These are phyloP conservation scores for Penicillium sp. DNA, from an alignment of 2,329 filamentous ascomycete genomes.

Conservation along the genomic window DNA sequence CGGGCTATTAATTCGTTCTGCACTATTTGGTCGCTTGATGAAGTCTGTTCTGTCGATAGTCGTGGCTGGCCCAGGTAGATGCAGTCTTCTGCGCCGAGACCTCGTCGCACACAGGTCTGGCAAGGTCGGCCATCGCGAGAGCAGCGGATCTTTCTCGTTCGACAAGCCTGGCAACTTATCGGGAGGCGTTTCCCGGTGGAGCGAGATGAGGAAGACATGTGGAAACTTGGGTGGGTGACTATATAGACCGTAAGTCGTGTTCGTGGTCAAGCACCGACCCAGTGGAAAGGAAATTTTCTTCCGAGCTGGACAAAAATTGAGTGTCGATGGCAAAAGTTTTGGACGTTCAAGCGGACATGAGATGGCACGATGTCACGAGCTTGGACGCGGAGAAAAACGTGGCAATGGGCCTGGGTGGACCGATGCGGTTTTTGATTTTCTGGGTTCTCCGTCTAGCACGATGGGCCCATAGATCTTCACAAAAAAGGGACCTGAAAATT, in stretches of 20 bases:
- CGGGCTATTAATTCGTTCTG: conserved; percentile 40
- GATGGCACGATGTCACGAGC: neutral
- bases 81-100: conserved; percentile 41
- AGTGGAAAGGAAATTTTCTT: neutral
- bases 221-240: neutral
- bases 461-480: neutral
- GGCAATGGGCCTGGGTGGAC: neutral
- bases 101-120: conserved; percentile 44
- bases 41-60: conserved; percentile 31
- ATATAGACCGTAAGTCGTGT: neutral
- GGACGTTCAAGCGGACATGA: no score
- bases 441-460: neutral
- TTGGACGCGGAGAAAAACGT: neutral
- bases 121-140: conserved; percentile 45
- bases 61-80: conserved; percentile 43
- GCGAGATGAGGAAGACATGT: conserved; percentile 33
- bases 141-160: conserved; percentile 46
- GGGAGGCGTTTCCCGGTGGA: conserved; percentile 41
- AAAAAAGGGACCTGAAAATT: neutral
- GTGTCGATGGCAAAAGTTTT: no score
- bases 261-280: neutral
- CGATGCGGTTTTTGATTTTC: neutral
- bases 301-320: neutral
- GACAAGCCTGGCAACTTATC: conserved; percentile 47
- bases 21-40: conserved; percentile 26